Evolutionary conservation across 208 protist genomes (phyloP).

Genomic region (Acanthamoeba healyi): DNA sequence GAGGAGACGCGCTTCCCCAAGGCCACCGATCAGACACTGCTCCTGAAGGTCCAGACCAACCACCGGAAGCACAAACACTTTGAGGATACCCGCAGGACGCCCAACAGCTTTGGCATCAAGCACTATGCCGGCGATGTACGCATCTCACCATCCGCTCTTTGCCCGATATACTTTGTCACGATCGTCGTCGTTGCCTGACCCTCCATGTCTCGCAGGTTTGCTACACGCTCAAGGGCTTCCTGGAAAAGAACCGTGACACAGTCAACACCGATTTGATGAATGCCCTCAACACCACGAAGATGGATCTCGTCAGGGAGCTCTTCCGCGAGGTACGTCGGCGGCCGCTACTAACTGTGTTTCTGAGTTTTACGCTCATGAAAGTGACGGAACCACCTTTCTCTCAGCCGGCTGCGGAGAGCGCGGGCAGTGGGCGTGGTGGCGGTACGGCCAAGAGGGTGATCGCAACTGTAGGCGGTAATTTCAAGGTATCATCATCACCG

Average conservation of each 20-base stretch:
- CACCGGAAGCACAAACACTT: conserved; percentile 69
- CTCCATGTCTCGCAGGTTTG: conserved; percentile 71
- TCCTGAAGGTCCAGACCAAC: conserved; percentile 91
- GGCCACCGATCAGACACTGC: conserved; percentile 95
- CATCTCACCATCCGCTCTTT: conserved; percentile 24
- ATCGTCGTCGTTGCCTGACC: background rate
- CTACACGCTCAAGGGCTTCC: conserved; percentile 92
- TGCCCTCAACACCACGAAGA: background rate
- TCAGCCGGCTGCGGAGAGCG: background rate
- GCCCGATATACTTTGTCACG: background rate
- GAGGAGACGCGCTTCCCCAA: conserved; percentile 89
- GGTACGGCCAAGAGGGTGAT: background rate
- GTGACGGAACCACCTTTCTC: background rate
- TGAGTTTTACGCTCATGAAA: background rate
- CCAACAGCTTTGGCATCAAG: conserved; percentile 67
- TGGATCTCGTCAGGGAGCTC: background rate
- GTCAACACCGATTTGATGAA: conserved; percentile 69
- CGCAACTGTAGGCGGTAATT: conserved; percentile 20
- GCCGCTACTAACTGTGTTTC: background rate
- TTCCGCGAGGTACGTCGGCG: background rate
- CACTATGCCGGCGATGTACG: conserved; percentile 96
- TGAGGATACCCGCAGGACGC: conserved; percentile 57
- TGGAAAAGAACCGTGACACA: conserved; percentile 95
- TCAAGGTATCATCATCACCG: conserved; percentile 5
- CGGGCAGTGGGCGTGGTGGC: background rate